Conservation (phyloP, 495 filamentous ascomycete species). For the Neurospora sp. region DNA sequence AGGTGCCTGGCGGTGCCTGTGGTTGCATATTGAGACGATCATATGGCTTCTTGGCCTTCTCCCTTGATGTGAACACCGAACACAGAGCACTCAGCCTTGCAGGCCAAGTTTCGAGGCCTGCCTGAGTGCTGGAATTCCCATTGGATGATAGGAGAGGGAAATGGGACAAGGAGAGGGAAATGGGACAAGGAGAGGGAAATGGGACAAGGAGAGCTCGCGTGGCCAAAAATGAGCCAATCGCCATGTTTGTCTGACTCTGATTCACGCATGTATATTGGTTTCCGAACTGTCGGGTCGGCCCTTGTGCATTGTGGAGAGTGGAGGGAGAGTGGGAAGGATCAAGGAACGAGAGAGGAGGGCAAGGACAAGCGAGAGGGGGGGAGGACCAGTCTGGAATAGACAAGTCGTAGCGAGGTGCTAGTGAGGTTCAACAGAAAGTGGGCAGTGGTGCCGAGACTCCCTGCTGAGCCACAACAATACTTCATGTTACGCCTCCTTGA, state of each 20-base stretch:
- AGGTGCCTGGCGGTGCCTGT: background rate
- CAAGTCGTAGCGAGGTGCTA: background rate
- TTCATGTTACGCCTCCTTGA: background rate
- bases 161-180: background rate
- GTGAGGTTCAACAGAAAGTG: background rate
- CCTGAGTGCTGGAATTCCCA: background rate
- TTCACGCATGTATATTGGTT: constrained; percentile 3
- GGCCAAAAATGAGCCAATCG: background rate
- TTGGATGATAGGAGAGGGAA: background rate
- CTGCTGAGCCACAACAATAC: background rate
- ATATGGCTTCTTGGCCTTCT: background rate
- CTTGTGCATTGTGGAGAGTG: background rate
- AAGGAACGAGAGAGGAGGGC: background rate
- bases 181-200: background rate
- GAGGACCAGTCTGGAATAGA: background rate
- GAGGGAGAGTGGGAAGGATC: background rate
- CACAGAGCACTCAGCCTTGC: background rate
- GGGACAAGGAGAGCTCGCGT: background rate
- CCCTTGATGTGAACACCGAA: background rate
- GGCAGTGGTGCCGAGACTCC: background rate
- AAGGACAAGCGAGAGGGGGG: background rate
- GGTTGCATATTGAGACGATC: background rate
- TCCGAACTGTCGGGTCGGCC: constrained; percentile 2
- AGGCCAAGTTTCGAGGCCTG: background rate
- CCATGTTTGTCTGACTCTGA: background rate